Conservation (phyloP, 192 early-diverging fungal species). For the Kickxella alabastrina region DNA sequence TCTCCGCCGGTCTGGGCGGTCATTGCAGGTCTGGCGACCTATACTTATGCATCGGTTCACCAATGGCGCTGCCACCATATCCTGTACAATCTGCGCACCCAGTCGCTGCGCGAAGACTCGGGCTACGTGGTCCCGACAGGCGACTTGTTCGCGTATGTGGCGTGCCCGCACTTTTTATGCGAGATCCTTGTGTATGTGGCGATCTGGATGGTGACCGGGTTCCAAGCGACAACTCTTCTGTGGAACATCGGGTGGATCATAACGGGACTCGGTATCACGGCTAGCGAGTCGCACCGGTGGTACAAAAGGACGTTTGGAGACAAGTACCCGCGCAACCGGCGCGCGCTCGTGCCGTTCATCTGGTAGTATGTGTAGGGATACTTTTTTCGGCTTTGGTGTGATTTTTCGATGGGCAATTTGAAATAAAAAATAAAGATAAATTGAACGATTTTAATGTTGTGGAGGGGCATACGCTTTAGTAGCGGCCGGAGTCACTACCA, state of each 20-base stretch:
- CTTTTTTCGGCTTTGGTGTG: background rate
- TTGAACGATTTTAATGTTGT: background rate
- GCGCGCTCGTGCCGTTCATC: conserved; percentile 32
- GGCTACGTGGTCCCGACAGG: conserved; percentile 61
- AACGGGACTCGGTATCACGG: conserved; percentile 60
- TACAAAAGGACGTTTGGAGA: conserved; percentile 58
- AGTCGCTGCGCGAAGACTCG: background rate
- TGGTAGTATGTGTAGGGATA: conserved; percentile 14
- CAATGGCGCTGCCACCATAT: conserved; percentile 65
- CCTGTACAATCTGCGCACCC: conserved; percentile 56
- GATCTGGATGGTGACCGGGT: conserved; percentile 53
- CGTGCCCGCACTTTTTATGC: conserved; percentile 66
- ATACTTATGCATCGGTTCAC: conserved; percentile 58
- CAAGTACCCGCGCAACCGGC: conserved; percentile 35
- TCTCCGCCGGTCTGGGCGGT: conserved; percentile 7
- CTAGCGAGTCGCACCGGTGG: conserved; percentile 67
- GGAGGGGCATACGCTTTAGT: background rate
- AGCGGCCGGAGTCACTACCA: conserved; percentile 1
- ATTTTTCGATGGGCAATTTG: background rate
- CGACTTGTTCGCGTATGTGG: conserved; percentile 62
- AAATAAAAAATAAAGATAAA: background rate
- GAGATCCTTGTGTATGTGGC: conserved; percentile 69
- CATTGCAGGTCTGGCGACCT: conserved; percentile 33
- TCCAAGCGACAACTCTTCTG: conserved; percentile 36
- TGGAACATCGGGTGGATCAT: conserved; percentile 58